Conservation (phyloP, 2,329 filamentous ascomycete species). For the Aspergillus aculeatus region DNA sequence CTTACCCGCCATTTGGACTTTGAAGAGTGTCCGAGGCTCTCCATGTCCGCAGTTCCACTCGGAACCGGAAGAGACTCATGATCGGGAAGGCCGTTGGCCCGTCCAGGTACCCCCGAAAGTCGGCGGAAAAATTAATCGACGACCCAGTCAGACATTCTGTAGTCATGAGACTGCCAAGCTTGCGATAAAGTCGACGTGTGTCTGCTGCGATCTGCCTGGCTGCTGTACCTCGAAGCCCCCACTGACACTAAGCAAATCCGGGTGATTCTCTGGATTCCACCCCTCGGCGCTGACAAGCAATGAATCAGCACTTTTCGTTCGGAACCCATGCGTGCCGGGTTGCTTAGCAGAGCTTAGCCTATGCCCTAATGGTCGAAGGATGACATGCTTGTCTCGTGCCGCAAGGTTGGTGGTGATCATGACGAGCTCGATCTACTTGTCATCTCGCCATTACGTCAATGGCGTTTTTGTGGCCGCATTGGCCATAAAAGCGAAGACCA, state of each 20-base stretch:
- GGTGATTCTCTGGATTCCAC: neutral
- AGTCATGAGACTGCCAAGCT: slow-evolving; percentile 3
- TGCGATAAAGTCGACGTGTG: neutral
- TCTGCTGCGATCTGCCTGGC: neutral
- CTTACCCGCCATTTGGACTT: too few species aligned
- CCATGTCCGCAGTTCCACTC: neutral
- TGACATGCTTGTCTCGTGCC: neutral
- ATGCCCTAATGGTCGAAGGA: neutral
- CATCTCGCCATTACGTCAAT: neutral
- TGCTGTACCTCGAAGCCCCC: neutral
- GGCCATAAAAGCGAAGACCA: neutral
- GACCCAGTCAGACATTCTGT: neutral
- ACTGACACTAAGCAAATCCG: neutral
- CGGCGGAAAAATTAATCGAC: neutral
- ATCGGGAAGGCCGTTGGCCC: neutral
- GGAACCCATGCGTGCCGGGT: neutral
- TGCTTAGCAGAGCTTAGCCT: neutral
- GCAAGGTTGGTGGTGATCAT: neutral
- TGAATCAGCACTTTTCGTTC: neutral
- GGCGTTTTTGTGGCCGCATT: neutral
- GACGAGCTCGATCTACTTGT: neutral
- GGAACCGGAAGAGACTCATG: neutral
- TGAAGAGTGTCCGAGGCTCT: neutral
- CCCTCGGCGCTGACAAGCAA: neutral
- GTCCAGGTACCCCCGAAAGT: neutral